phyloP scores from a whole-genome alignment of 805 yeast species.

The Starmerella ratchasimensis region DNA sequence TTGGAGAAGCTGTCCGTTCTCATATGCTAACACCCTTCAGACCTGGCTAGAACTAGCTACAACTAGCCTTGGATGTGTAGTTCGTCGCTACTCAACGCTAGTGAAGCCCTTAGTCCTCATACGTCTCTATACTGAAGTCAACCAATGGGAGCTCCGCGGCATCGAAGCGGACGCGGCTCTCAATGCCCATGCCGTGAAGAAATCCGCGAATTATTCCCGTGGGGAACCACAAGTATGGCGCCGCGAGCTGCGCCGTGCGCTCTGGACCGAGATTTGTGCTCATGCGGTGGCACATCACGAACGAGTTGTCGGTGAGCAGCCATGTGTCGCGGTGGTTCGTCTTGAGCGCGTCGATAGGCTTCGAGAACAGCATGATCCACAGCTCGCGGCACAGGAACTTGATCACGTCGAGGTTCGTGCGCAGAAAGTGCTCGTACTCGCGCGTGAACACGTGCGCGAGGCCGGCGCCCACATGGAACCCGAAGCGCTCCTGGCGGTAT shows the following conservation, averaged over 20 bases:
- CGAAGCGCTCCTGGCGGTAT: slow-evolving; percentile 52
- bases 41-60: no score
- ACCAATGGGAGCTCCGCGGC: slow-evolving; percentile 49
- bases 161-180: slow-evolving; percentile 53
- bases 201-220: slow-evolving; percentile 67
- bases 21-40: no score
- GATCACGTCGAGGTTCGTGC: slow-evolving; percentile 67
- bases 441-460: slow-evolving; percentile 36
- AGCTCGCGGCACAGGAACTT: slow-evolving; percentile 86
- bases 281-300: slow-evolving; percentile 42
- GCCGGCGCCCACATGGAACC: slow-evolving; percentile 54
- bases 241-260: slow-evolving; percentile 25
- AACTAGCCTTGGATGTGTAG: neutral
- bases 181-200: slow-evolving; percentile 53
- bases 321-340: slow-evolving; percentile 84
- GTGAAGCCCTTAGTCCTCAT: no score
- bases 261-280: slow-evolving; percentile 25
- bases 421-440: slow-evolving; percentile 33
- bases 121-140: slow-evolving; percentile 42
- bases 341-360: slow-evolving; percentile 81
- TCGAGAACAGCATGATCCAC: slow-evolving; percentile 67
- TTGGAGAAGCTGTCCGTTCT: no score
- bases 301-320: slow-evolving; percentile 58
- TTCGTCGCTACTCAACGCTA: neutral
- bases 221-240: slow-evolving; percentile 52